Evolutionary conservation across 768 basidiomycete genomes (phyloP), one percentile per base, ranked within the genome.

Genomic region (Gymnopilus junonius): DNA sequence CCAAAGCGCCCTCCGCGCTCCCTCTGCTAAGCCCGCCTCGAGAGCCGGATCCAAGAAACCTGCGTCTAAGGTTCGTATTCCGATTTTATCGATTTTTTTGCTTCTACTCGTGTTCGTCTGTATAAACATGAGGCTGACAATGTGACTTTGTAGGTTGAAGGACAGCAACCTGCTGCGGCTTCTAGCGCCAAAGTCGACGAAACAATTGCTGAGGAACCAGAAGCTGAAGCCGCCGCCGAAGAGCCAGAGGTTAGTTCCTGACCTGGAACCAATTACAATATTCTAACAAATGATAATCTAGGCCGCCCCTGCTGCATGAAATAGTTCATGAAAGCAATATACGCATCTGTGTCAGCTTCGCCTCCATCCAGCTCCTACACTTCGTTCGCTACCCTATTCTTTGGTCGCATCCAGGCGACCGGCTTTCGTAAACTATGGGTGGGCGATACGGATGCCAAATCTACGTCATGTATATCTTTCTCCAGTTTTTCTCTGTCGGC

Each of bases 11-110:
- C 1, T 85, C 84, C 77, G 77, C 21, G 75, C 78, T 17, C 76
- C 68, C 21, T 75, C 79, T 45, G 82, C 75, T 55, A 87, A 87
- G 71, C 86, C 87, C 8, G 77, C 83, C 20, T 87, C 87, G 54
- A 77, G 85, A 66, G 87, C 86, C 29, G 76, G 79, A 31, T 88
- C 86, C 14, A 85, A 82, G 80, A 88, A 88, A 73, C 87, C 88
- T 60, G 78, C 76, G n/a, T 88, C 87, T 51, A 89, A 87, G 85
- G 87, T 79, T 63, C 55, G 79, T 70, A 46, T 42, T 40, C 66
- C 62, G 39, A 37, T 29, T 5, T 21, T 23, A 11, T 29, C 7
- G 25, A 21, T 10, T 29, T 55, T 25, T 37, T 17, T 37, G 23
- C 39, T 59, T 50, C 39, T 55, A 23, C 39, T 23, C 59, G 31